phyloP scores from a whole-genome alignment of 2,329 filamentous ascomycete species.

The Aquanectria penicillioides region DNA sequence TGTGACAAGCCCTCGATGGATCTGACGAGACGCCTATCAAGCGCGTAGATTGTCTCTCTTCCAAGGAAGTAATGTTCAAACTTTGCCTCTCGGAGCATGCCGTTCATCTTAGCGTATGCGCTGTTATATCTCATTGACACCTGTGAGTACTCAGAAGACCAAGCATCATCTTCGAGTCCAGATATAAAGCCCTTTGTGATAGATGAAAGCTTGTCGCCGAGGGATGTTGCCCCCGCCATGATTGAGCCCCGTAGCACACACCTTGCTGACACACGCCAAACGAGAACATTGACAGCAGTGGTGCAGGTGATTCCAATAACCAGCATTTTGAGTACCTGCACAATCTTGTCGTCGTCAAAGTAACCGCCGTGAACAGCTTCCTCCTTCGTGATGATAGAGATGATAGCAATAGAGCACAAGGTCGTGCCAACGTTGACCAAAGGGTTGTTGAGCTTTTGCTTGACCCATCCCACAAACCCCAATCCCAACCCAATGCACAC shows the following conservation, averaged over 20 bases:
- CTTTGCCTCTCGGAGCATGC: slow-evolving; percentile 85
- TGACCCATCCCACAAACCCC: slow-evolving; percentile 88
- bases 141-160: slow-evolving; percentile 70
- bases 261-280: slow-evolving; percentile 83
- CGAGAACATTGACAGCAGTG: slow-evolving; percentile 77
- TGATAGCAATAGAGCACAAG: slow-evolving; percentile 86
- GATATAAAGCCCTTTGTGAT: slow-evolving; percentile 87
- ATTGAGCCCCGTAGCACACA: slow-evolving; percentile 78
- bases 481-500: slow-evolving; percentile 88
- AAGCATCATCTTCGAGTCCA: slow-evolving; percentile 82
- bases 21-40: slow-evolving; percentile 83
- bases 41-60: slow-evolving; percentile 78
- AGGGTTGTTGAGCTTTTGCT: slow-evolving; percentile 80
- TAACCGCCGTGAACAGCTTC: slow-evolving; percentile 84
- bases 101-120: slow-evolving; percentile 76
- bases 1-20: slow-evolving; percentile 88
- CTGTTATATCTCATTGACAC: slow-evolving; percentile 72
- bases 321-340: slow-evolving; percentile 85
- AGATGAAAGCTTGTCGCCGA: slow-evolving; percentile 83
- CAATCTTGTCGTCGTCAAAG: slow-evolving; percentile 83
- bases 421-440: slow-evolving; percentile 88
- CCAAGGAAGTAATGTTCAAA: slow-evolving; percentile 88
- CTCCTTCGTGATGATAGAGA: slow-evolving; percentile 91
- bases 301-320: slow-evolving; percentile 79
- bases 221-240: slow-evolving; percentile 74